phyloP scores from a whole-genome alignment of 441 rosid genomes.

The Capsella rubella region DNA sequence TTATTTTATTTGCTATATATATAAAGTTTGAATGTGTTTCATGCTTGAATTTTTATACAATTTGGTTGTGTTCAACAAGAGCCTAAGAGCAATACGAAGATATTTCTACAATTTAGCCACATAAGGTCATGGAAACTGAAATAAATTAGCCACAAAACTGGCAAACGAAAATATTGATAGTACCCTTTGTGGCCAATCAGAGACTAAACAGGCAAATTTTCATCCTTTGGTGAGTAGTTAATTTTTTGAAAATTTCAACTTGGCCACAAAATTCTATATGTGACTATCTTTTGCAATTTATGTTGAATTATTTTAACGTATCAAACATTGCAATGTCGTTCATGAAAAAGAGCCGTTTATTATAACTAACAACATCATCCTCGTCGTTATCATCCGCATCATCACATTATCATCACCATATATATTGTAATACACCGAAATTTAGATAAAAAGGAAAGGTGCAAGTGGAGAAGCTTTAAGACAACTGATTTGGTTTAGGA shows the following conservation, averaged over 20 bases:
- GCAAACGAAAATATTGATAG: too few relatives aligned
- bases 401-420: too few relatives aligned
- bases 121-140: not conserved
- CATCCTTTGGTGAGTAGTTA: not conserved
- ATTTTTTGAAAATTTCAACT: too few relatives aligned
- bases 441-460: too few relatives aligned
- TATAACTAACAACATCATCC: too few relatives aligned
- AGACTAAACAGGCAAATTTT: not conserved
- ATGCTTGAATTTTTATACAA: not conserved
- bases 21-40: slow-evolving; percentile 10
- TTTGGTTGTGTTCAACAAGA: not conserved
- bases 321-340: too few relatives aligned
- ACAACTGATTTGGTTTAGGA: too few relatives aligned
- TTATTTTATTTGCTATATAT: slow-evolving; percentile 5
- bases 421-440: too few relatives aligned
- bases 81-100: not conserved
- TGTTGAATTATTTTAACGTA: too few relatives aligned
- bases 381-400: too few relatives aligned
- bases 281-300: not conserved
- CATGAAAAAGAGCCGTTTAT: too few relatives aligned
- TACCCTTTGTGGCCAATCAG: not conserved
- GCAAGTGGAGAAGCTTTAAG: too few relatives aligned
- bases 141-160: not conserved
- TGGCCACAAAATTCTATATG: not conserved
- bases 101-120: not conserved